Conservation (phyloP, 179 eudicot genomes). For the Monotropa hypopitys region DNA sequence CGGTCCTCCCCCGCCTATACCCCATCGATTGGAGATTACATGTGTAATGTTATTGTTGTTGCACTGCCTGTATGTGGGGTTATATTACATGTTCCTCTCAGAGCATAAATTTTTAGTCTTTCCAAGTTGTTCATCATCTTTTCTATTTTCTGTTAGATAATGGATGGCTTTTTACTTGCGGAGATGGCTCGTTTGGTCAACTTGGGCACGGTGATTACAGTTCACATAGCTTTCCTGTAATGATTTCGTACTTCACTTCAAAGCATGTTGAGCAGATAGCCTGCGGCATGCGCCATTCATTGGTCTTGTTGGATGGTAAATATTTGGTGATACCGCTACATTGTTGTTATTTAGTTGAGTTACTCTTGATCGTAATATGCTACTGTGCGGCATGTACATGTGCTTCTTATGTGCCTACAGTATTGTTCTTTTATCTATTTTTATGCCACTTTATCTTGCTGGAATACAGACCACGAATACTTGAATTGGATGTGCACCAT, state of each 20-base stretch:
- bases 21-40: no score
- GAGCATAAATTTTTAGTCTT: not conserved
- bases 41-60: no score
- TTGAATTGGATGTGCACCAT: not conserved
- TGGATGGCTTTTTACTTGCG: slow-evolving; percentile 76
- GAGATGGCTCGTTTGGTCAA: slow-evolving; percentile 96
- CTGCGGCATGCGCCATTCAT: slow-evolving; percentile 89
- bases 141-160: slow-evolving; percentile 26
- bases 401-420: not conserved
- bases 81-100: not conserved
- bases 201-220: slow-evolving; percentile 74
- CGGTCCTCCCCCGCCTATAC: no score
- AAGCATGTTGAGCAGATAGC: slow-evolving; percentile 59
- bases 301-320: slow-evolving; percentile 61
- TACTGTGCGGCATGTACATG: not conserved
- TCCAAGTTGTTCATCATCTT: not conserved
- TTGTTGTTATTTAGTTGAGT: not conserved
- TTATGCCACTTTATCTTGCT: not conserved
- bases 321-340: not conserved
- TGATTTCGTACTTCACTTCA: slow-evolving; percentile 38
- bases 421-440: not conserved
- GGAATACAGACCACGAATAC: not conserved
- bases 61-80: not conserved
- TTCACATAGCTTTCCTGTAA: slow-evolving; percentile 34
- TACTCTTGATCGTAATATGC: not conserved